Evolutionary conservation across 441 rosid genomes (phyloP).

Genomic region (Metrosideros polymorpha): DNA sequence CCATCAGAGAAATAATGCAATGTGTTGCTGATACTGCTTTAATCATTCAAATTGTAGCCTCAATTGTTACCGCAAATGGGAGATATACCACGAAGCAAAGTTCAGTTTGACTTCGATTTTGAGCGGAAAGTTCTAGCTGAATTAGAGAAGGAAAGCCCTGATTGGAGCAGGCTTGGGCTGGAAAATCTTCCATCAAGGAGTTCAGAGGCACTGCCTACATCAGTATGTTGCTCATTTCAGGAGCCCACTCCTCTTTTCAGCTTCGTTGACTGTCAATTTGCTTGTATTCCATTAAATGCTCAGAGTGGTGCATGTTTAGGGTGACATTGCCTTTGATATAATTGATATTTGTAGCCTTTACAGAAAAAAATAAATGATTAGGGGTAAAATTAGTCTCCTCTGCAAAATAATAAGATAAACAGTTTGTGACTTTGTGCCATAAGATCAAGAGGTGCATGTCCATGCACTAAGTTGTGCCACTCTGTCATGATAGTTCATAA

Average conservation of each 20-base stretch:
- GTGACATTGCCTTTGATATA: neutral
- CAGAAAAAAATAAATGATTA: neutral
- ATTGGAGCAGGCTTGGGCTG: slow-evolving; percentile 59
- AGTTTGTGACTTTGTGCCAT: neutral
- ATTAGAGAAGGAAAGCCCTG: slow-evolving; percentile 59
- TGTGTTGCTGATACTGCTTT: neutral
- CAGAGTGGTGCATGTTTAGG: neutral
- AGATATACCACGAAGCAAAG: slow-evolving; percentile 75
- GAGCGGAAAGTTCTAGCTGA: slow-evolving; percentile 72
- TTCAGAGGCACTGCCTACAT: slow-evolving; percentile 35
- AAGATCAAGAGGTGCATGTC: neutral
- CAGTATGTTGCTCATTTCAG: slow-evolving; percentile 23
- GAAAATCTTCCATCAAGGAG: slow-evolving; percentile 53
- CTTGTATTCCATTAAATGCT: neutral
- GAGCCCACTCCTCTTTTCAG: neutral
- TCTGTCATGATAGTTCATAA: neutral
- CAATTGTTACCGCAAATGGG: slow-evolving; percentile 45
- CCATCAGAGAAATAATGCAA: neutral
- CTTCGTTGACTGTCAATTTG: neutral
- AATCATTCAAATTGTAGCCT: slow-evolving; percentile 40
- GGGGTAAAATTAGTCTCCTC: neutral
- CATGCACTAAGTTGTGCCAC: neutral
- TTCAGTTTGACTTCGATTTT: slow-evolving; percentile 73
- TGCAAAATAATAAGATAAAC: neutral
- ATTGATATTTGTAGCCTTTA: neutral